Conservation (phyloP, 495 filamentous ascomycete genomes). For the Rusavskia elegans region DNA sequence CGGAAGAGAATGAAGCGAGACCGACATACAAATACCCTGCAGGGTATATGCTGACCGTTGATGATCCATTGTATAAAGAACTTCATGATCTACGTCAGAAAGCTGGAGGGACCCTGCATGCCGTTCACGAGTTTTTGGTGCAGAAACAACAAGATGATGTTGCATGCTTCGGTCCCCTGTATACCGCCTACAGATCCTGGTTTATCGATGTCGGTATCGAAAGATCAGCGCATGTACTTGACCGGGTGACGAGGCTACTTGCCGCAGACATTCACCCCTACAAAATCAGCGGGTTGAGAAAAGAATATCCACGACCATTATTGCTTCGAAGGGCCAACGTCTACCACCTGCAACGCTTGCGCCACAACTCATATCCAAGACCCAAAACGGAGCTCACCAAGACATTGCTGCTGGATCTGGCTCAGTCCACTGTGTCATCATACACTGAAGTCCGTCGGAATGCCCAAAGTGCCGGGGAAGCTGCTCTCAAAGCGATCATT, state of each 20-base stretch:
- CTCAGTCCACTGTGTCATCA: conserved; percentile 77
- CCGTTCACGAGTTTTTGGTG: conserved; percentile 68
- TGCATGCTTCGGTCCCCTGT: conserved; percentile 80
- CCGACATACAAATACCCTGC: conserved; percentile 72
- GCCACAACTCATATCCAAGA: conserved; percentile 80
- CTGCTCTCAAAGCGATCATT: conserved; percentile 81
- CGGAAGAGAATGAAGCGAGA: conserved; percentile 69
- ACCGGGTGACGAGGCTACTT: conserved; percentile 68
- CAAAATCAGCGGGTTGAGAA: conserved; percentile 83
- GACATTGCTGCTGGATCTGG: conserved; percentile 69
- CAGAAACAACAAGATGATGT: conserved; percentile 90
- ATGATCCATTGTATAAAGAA: conserved; percentile 45
- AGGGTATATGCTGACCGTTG: conserved; percentile 61
- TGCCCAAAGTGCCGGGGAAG: conserved; percentile 82
- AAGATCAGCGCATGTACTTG: conserved; percentile 81
- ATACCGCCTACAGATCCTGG: conserved; percentile 87
- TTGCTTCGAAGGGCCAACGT: conserved; percentile 81
- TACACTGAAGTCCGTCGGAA: conserved; percentile 92
- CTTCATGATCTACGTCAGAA: conserved; percentile 69
- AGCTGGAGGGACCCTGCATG: conserved; percentile 64
- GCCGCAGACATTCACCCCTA: conserved; percentile 76
- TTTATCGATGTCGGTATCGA: conserved; percentile 96
- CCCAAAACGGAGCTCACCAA: conserved; percentile 75
- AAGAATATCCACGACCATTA: conserved; percentile 80
- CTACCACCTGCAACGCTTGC: conserved; percentile 82